A percentile compares a stretch with the other conserved stretches of the same genome.
Conservation (phyloP, 352 stramenopile species). For the Pythium aquatile region DNA sequence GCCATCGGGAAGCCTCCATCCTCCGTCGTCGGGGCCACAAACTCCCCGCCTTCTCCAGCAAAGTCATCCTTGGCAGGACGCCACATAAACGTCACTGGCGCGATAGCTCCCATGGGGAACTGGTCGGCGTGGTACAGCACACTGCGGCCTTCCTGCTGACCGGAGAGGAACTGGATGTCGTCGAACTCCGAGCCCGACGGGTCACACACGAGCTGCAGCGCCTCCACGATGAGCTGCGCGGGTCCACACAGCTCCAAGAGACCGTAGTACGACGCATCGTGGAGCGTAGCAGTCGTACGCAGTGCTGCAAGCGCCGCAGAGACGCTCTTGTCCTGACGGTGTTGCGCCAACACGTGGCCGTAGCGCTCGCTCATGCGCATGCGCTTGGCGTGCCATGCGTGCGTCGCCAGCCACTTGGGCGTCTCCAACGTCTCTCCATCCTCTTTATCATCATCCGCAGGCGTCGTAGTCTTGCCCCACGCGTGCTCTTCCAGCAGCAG, state of each 20-base stretch:
- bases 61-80: slow-evolving; percentile 44
- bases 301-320: slow-evolving; percentile 61
- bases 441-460: neutral
- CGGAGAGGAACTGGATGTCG: slow-evolving; percentile 50
- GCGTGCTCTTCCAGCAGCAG: slow-evolving; percentile 39
- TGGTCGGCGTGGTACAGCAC: slow-evolving; percentile 53
- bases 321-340: slow-evolving; percentile 58
- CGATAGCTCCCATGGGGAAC: slow-evolving; percentile 66
- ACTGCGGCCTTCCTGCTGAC: slow-evolving; percentile 44
- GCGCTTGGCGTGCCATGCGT: slow-evolving; percentile 77
- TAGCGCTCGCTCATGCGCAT: slow-evolving; percentile 62
- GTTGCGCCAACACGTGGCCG: slow-evolving; percentile 46
- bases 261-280: slow-evolving; percentile 66
- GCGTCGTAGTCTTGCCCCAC: slow-evolving; percentile 21
- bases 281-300: slow-evolving; percentile 46
- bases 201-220: slow-evolving; percentile 62
- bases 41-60: neutral
- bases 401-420: slow-evolving; percentile 55
- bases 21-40: neutral
- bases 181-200: slow-evolving; percentile 63
- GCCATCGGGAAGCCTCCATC: slow-evolving; percentile 36
- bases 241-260: slow-evolving; percentile 65
- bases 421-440: slow-evolving; percentile 6
- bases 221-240: slow-evolving; percentile 57
- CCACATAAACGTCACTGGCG: slow-evolving; percentile 76